phyloP scores from a whole-genome alignment of 2,329 filamentous ascomycete genomes.

The Neofusicoccum cordaticola region DNA sequence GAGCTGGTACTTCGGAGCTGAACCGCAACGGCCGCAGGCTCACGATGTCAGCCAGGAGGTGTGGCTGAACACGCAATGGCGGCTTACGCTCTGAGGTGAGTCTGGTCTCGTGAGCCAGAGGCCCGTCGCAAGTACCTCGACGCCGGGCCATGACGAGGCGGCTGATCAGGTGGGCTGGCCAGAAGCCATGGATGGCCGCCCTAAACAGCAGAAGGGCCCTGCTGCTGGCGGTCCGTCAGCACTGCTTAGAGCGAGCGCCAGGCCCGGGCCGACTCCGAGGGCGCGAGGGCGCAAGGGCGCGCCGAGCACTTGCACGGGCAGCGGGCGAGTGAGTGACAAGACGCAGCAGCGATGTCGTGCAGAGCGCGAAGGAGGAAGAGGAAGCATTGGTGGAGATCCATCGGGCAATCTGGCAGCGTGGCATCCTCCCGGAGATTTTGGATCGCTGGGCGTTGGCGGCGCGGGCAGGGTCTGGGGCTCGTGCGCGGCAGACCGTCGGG shows the following conservation, averaged over 20 bases:
- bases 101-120: neutral
- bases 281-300: too few relatives aligned
- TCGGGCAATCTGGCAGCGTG: too few relatives aligned
- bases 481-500: neutral
- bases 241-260: neutral
- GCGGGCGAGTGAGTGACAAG: neutral
- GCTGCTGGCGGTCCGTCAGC: constrained; percentile 4
- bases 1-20: neutral
- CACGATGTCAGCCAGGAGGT: neutral
- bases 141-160: neutral
- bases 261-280: too few relatives aligned
- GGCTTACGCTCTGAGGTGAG: constrained; percentile 11
- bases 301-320: too few relatives aligned
- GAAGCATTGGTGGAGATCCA: neutral
- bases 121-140: neutral
- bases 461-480: neutral
- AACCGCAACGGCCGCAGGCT: neutral
- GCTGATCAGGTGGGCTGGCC: neutral
- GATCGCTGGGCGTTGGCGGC: neutral
- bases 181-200: neutral
- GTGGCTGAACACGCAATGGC: neutral
- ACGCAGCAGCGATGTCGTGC: neutral
- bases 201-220: neutral
- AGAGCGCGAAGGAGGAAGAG: neutral
- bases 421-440: neutral